These are phyloP conservation scores for Hyphodiscus sp. DNA, from an alignment of 2,329 filamentous ascomycete genomes.

Conservation along the genomic window DNA sequence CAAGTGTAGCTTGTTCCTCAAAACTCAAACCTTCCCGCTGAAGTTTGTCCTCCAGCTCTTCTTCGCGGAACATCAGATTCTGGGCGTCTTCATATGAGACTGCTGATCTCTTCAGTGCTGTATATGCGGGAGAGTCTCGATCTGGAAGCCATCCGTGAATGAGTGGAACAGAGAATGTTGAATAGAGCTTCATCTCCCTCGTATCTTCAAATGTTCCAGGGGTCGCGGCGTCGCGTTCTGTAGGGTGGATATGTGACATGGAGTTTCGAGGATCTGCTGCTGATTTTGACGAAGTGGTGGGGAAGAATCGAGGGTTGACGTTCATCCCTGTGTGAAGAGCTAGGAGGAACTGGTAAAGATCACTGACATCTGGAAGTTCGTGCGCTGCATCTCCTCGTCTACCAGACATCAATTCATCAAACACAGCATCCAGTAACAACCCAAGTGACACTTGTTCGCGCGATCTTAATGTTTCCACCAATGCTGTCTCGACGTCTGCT, in stretches of 20 bases:
- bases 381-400: conserved; percentile 53
- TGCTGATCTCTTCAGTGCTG: conserved; percentile 66
- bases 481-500: conserved; percentile 56
- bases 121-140: conserved; percentile 57
- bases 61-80: conserved; percentile 79
- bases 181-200: conserved; percentile 82
- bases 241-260: conserved; percentile 45
- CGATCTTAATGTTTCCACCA: conserved; percentile 70
- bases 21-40: conserved; percentile 53
- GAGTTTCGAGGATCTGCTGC: conserved; percentile 37
- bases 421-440: conserved; percentile 78
- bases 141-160: conserved; percentile 89
- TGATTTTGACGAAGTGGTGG: conserved; percentile 38
- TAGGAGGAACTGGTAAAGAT: conserved; percentile 81
- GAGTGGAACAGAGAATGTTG: conserved; percentile 79
- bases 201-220: conserved; percentile 82
- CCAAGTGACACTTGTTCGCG: conserved; percentile 85
- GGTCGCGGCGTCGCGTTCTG: conserved; percentile 41
- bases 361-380: conserved; percentile 75
- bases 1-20: conserved; percentile 71
- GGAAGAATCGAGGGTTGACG: conserved; percentile 84
- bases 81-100: conserved; percentile 89
- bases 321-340: conserved; percentile 96
- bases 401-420: conserved; percentile 86
- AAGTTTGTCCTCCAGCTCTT: conserved; percentile 80